phyloP scores from a whole-genome alignment of 75 land plant genomes.

The Larix kaempferi region DNA sequence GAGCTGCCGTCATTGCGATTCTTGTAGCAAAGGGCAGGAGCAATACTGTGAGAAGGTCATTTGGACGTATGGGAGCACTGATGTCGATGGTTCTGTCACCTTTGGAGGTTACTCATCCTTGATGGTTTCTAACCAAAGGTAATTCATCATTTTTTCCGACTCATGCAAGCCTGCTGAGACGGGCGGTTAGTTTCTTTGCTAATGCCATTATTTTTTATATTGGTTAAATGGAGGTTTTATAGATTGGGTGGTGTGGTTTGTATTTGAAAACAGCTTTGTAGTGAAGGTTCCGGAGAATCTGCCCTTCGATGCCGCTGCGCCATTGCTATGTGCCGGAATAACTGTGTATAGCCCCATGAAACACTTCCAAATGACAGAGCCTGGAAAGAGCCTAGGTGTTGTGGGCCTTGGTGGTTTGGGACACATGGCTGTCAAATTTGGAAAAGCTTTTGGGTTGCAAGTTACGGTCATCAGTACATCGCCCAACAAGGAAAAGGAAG shows the following conservation, averaged over 20 bases:
- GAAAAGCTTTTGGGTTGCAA: slow-evolving; percentile 92
- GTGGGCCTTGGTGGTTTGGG: slow-evolving; percentile 64
- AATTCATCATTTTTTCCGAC: background rate
- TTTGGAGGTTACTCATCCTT: slow-evolving; percentile 30
- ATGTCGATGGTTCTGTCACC: slow-evolving; percentile 21
- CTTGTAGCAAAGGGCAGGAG: slow-evolving; percentile 13
- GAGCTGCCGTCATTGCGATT: slow-evolving; percentile 19
- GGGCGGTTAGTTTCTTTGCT: no score
- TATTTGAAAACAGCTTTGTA: slow-evolving; percentile 54
- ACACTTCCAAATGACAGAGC: slow-evolving; percentile 53
- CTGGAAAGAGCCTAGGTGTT: slow-evolving; percentile 43
- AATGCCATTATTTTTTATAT: no score
- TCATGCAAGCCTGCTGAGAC: no score
- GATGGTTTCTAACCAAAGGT: slow-evolving; percentile 15
- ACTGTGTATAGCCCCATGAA: slow-evolving; percentile 92
- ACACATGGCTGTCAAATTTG: slow-evolving; percentile 91
- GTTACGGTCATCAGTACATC: slow-evolving; percentile 96
- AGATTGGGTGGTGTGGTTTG: no score
- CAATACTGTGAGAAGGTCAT: slow-evolving; percentile 23
- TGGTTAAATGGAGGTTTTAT: no score
- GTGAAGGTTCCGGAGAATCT: slow-evolving; percentile 68
- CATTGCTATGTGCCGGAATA: slow-evolving; percentile 88
- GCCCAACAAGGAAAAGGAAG: slow-evolving; percentile 66
- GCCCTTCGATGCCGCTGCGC: slow-evolving; percentile 61
- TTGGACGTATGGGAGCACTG: slow-evolving; percentile 24